Percentiles rank a stretch among this genome's conserved stretches.
Conservation (phyloP, 2,329 filamentous ascomycete species). For the Beauveria bassiana region DNA sequence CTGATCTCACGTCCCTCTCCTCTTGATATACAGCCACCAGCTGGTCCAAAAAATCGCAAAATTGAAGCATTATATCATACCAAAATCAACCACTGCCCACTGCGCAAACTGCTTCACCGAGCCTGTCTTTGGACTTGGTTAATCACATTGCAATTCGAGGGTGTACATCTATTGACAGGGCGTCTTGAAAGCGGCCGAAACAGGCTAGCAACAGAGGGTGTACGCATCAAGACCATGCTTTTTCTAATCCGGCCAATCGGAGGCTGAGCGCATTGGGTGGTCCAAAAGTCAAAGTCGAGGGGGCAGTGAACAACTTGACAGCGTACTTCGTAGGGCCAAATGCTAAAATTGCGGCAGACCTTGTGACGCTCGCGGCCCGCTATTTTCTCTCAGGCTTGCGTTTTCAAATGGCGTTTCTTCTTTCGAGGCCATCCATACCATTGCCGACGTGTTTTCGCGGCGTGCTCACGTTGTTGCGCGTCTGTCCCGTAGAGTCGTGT, state of each 20-base stretch:
- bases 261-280: slow-evolving; percentile 22
- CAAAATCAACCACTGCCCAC: no score
- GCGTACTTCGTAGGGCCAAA: background rate
- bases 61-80: no score
- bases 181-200: background rate
- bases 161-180: no score
- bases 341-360: slow-evolving; percentile 6
- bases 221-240: slow-evolving; percentile 1
- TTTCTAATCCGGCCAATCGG: slow-evolving; percentile 27
- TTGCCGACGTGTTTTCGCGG: background rate
- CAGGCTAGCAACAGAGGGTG: background rate
- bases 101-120: no score
- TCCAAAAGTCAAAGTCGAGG: slow-evolving; percentile 5
- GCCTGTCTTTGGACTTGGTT: no score
- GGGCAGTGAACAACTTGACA: background rate
- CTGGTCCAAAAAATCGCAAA: no score
- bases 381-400: background rate
- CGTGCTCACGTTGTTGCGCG: background rate
- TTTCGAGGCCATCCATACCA: background rate
- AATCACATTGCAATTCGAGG: no score
- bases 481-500: no score
- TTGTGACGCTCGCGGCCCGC: slow-evolving; percentile 10
- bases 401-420: background rate
- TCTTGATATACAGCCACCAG: no score
- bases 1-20: no score